Evolutionary conservation across 1,284 basidiomycete genomes (phyloP), one percentile per base, ranked within the genome.

Genomic region (Bjerkandera adusta): DNA sequence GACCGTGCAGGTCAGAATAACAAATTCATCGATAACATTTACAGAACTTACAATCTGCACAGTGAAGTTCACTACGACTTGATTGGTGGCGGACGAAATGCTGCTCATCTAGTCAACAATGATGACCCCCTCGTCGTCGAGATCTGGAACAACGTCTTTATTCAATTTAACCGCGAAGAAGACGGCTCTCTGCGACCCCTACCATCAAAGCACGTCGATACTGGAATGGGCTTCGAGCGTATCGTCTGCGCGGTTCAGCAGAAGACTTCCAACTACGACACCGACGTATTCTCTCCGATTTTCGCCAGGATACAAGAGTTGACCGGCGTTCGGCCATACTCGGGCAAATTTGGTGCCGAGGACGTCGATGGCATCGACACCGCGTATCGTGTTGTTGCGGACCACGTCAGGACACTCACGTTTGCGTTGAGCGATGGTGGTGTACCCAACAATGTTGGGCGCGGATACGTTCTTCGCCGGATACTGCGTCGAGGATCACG

Each of bases 131-230:
- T 95, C 57, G 96, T 99, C 4, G 79, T 99, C 51, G 97, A 99
- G 69, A 95, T 99, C 60, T 99, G 96, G 96, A 99, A 99, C 75
- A 97, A 97, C 67, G 96, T 99, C 48, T 99, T 98, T 68, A 98
- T 99, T 63, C 94, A 97, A 62, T 99, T 90, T 75, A 99, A 99
- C 68, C 89, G 96, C 33, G 96, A 98, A 68, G 79, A 85, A 33
- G 89, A 94, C 52, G 89, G 90, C 43, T 82, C 83, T 13, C 77
- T 99, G 13, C 84, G 82, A 49, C 55, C 82, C 1, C 79, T 99
- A 15, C 96, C 97, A 20, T 83, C 89, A 38, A 93, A 95, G 69
- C 96, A 99, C 62, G 89, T 99, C 55, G 96, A 99, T 67, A 99
- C 96, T 11, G 96, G 96, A 48, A 94, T 99, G 93, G 96, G 96